Base-by-base conservation (phyloP, 345 rosid species). In the Bretschneidera sinensis region DNA sequence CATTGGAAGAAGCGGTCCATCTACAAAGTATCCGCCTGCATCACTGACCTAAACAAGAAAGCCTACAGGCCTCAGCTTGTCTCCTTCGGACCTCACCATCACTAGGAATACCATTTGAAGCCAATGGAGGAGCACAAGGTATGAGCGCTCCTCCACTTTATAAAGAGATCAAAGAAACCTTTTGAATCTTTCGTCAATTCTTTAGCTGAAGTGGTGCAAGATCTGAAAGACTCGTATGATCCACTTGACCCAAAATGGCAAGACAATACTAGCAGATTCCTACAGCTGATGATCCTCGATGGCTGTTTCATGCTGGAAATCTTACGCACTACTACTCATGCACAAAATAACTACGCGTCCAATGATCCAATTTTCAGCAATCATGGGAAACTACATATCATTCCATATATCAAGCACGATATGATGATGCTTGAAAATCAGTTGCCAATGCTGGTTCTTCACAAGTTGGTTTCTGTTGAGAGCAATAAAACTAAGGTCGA, bases 381-480 rank as follows among this genome's bases (percentile, higher is more conserved):
- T 45, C 83, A 74, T 34, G 88, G 88, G 47, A 67, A 54, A 64
- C 60, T 68, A 19, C 56, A 65, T 48, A 62, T 78, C 1, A 39
- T 71, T 60, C 83, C 83, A 0, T 69, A 55, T 63, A 71, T 83
- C 43, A 64, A 51, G 69, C 35, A 81, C 15, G 88, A 80, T 53
- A 83, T 78, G 88, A 24, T 83, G 11, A 62, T 80, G 85, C 75
- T 80, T 7, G 83, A 80, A 61, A 83, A 83, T 63, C 88, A 83
- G 51, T 54, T 83, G 59, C 85, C 83, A 9, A 69, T 68, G 67
- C 51, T 67, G 10, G 56, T 78, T 28, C 73, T 83, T 22, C 48
- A 70, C 9, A 59, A 24, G 63, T 65, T 80, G 19, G 18, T 60
- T 25, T 64, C 72, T 16, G 64, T 68, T 9, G 79, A 73, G 13